A percentile compares a stretch with the other conserved stretches of the same genome.
These are phyloP conservation scores for Nigrograna mackinnonii DNA, from an alignment of 2,329 filamentous ascomycete species.

Conservation along the genomic window DNA sequence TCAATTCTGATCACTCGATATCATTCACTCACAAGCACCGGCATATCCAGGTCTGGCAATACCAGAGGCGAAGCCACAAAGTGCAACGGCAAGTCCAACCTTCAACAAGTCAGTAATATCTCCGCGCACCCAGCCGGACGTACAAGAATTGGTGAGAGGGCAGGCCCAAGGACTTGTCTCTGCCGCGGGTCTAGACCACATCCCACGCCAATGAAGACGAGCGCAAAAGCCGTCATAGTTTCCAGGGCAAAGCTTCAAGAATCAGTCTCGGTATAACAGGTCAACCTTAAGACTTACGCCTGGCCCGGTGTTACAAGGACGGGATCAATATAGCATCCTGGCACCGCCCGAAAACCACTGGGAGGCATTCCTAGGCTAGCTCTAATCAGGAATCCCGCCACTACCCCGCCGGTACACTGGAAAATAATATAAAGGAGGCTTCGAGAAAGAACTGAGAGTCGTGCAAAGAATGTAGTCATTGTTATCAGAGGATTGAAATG, in stretches of 20 bases:
- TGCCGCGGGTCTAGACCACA: constrained; percentile 59
- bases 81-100: constrained; percentile 26
- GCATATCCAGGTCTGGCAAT: constrained; percentile 34
- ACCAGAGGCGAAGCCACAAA: constrained; percentile 28
- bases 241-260: constrained; percentile 50
- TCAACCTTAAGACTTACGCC: constrained; percentile 24
- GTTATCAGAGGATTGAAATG: constrained; percentile 60
- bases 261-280: constrained; percentile 7
- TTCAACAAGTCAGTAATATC: constrained; percentile 2
- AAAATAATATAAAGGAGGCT: constrained; percentile 51
- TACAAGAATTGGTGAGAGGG: constrained; percentile 54
- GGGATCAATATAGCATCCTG: constrained; percentile 29
- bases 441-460: constrained; percentile 53
- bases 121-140: constrained; percentile 28
- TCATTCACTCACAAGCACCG: constrained; percentile 28
- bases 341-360: constrained; percentile 14
- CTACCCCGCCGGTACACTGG: constrained; percentile 50
- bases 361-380: constrained; percentile 23
- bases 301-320: constrained; percentile 42
- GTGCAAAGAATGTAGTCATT: constrained; percentile 55
- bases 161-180: constrained; percentile 52
- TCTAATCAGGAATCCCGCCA: constrained; percentile 49
- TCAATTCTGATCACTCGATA: neutral
- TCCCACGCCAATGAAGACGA: constrained; percentile 56
- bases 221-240: constrained; percentile 48